Evolutionary conservation across 768 basidiomycete genomes (phyloP), one percentile per base, ranked within the genome.

Genomic region (Pholiota microspora): DNA sequence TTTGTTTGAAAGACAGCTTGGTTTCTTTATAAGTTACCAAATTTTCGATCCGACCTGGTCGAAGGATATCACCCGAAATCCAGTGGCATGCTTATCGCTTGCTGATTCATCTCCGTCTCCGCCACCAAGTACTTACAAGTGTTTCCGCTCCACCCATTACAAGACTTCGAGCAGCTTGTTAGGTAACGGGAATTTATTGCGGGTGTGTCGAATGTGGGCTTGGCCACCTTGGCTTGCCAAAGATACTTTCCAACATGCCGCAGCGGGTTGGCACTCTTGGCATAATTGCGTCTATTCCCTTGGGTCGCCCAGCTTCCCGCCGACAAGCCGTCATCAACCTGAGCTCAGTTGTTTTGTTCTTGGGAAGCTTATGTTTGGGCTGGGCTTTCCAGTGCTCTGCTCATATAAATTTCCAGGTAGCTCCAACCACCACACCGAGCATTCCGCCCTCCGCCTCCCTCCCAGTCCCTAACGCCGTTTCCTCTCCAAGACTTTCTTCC

Each of bases 341-440:
- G n/a, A 23, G 1, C 18, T 2, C 40, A 38, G 8, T 18, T 27
- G 24, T 46, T n/a, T 46, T 46, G 25, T 32, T 47, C 46, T 47
- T 47, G 46, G 46, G n/a, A 15, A 21, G 21, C 46, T 28, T 47
- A 47, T 47, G 46, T 47, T 47, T 47, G 46, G 45, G 46, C 46
- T 47, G 46, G 46, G 46, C 46, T 28, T 21, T 47, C 31, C 16
- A 32, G n/a, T 31, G 21, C n/a, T 47, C 29, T 31, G 10, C 28
- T 47, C 46, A 10, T 32, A 32, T 47, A 42, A 42, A 42, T 24
- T 42, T 42, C 21, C n/a, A 2, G 21, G n/a, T 23, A 24, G 21
- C 35, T 15, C 7, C 21, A 9, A 16, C 38, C 18, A 16, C 18
- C 3, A 40, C 38, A 40, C 3, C 9, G 40, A 42, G 4, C n/a